Evolutionary conservation across 2,329 filamentous ascomycete genomes (phyloP).

Genomic region (Aspergillus sp.): DNA sequence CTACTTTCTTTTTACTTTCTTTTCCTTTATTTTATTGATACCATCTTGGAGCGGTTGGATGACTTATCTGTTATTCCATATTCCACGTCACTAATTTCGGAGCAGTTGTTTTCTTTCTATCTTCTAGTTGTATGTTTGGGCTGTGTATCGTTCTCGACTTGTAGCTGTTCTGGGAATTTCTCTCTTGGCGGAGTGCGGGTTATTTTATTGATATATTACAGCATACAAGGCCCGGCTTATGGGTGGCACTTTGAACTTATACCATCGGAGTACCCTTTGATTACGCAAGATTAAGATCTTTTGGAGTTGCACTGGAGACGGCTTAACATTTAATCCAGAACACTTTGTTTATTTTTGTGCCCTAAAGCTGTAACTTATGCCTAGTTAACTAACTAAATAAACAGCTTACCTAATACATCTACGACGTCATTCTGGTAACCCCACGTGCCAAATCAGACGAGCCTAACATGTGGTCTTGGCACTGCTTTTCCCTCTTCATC

Average conservation of each 20-base stretch:
- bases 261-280: not conserved
- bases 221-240: slow-evolving; percentile 15
- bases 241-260: slow-evolving; percentile 3
- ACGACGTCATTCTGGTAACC: not conserved
- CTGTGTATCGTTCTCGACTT: not conserved
- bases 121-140: not conserved
- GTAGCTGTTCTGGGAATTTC: slow-evolving; percentile 6
- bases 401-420: not conserved
- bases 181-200: slow-evolving; percentile 4
- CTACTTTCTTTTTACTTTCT: slow-evolving; percentile 14
- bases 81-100: slow-evolving; percentile 11
- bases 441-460: slow-evolving; percentile 13
- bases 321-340: not conserved
- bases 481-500: slow-evolving; percentile 3
- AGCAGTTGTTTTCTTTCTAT: slow-evolving; percentile 9
- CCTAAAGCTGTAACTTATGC: no score
- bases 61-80: not conserved
- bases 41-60: slow-evolving; percentile 12
- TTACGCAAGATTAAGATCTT: not conserved
- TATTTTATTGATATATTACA: slow-evolving; percentile 17
- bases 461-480: slow-evolving; percentile 11
- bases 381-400: no score
- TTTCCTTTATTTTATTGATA: slow-evolving; percentile 14
- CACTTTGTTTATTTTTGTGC: no score
- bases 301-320: not conserved